Conservation (phyloP, 2,329 filamentous ascomycete genomes). For the Pezicula neosporulosa region DNA sequence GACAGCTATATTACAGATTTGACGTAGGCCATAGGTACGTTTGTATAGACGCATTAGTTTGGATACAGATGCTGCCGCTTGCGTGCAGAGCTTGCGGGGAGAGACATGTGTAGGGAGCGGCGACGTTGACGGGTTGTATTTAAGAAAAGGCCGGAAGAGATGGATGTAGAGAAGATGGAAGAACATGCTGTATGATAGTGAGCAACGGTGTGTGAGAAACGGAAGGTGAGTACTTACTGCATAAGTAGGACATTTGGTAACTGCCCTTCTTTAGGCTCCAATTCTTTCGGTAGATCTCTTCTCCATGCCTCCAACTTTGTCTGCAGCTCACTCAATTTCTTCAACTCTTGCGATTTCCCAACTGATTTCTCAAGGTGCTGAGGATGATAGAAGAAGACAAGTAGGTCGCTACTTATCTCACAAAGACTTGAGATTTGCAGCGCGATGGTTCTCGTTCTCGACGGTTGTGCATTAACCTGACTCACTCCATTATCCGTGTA, state of each 20-base stretch:
- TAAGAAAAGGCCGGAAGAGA: slow-evolving; percentile 90
- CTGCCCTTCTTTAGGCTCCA: slow-evolving; percentile 86
- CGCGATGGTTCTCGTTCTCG: slow-evolving; percentile 76
- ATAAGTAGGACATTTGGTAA: slow-evolving; percentile 75
- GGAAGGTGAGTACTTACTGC: slow-evolving; percentile 64
- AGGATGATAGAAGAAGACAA: slow-evolving; percentile 90
- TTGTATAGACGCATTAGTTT: slow-evolving; percentile 95
- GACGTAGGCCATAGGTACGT: slow-evolving; percentile 81
- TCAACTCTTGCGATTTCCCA: slow-evolving; percentile 80
- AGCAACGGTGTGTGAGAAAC: slow-evolving; percentile 12
- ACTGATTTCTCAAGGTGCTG: slow-evolving; percentile 57
- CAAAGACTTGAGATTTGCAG: slow-evolving; percentile 80
- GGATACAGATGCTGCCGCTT: slow-evolving; percentile 84
- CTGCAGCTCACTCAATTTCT: slow-evolving; percentile 89
- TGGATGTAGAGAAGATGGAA: slow-evolving; percentile 95
- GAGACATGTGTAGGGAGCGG: slow-evolving; percentile 85
- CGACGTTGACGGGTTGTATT: slow-evolving; percentile 77
- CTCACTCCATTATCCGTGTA: slow-evolving; percentile 83
- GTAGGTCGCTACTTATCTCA: slow-evolving; percentile 89
- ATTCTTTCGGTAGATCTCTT: slow-evolving; percentile 75
- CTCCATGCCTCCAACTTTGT: slow-evolving; percentile 88
- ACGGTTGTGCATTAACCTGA: slow-evolving; percentile 70
- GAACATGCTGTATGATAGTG: slow-evolving; percentile 71
- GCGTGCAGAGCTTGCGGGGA: slow-evolving; percentile 84
- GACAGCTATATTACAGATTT: slow-evolving; percentile 94